These are phyloP conservation scores for Sarocladiaceae sp. DNA, from an alignment of 2,329 filamentous ascomycete species.

Conservation along the genomic window DNA sequence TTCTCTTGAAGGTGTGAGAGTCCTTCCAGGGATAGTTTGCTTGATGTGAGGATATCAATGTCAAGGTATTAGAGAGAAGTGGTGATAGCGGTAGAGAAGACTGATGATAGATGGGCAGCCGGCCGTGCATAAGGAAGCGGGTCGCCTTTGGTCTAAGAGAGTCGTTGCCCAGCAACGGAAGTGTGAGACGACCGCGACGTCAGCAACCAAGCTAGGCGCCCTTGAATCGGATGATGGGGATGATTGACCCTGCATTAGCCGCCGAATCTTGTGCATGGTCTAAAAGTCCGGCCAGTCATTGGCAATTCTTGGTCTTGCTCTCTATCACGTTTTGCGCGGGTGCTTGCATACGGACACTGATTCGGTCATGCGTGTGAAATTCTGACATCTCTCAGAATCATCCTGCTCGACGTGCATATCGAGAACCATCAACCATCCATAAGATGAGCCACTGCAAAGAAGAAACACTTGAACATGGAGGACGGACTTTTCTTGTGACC, in stretches of 20 bases:
- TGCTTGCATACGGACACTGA: too few relatives aligned
- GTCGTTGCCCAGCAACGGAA: constrained; percentile 4
- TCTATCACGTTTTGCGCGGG: too few relatives aligned
- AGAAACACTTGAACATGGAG: too few relatives aligned
- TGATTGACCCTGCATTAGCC: constrained; percentile 9
- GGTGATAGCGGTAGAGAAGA: neutral
- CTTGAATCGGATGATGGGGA: constrained; percentile 6
- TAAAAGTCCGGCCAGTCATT: too few relatives aligned
- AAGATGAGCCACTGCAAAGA: too few relatives aligned
- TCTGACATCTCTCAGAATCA: too few relatives aligned
- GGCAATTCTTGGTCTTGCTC: too few relatives aligned
- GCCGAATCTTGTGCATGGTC: constrained; percentile 5
- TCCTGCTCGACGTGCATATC: too few relatives aligned
- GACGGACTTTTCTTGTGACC: too few relatives aligned
- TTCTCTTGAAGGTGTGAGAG: neutral
- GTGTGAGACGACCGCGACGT: constrained; percentile 5
- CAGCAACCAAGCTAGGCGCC: neutral
- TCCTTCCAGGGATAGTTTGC: neutral
- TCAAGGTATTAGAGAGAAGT: neutral
- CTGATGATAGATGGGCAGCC: constrained; percentile 3
- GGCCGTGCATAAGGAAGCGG: constrained; percentile 5
- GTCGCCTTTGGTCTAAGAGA: constrained; percentile 5
- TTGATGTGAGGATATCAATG: neutral
- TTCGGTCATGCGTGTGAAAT: too few relatives aligned
- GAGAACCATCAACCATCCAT: too few relatives aligned